A percentile compares a stretch with the other conserved stretches of the same genome.
Conservation (phyloP, 129 eudicot species). For the sunflower (Helianthus annuus) region DNA sequence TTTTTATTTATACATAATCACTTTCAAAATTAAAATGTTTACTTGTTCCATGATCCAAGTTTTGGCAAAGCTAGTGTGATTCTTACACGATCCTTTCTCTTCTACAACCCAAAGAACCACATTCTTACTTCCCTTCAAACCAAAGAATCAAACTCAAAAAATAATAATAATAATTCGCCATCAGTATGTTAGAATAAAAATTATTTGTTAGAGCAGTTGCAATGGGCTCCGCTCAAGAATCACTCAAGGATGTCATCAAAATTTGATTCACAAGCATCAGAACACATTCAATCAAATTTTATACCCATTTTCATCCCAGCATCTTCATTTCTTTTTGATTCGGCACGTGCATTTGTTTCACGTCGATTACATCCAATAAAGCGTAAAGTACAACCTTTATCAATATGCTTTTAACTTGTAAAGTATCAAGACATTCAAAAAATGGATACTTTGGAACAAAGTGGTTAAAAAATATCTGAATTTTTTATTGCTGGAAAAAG, state of each 20-base stretch:
- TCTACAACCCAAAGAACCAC: conserved; percentile 3
- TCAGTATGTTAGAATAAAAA: not conserved
- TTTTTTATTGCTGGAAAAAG: conserved; percentile 68
- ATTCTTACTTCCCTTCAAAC: conserved; percentile 33
- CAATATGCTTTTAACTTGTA: not conserved
- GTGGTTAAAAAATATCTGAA: conserved; percentile 6
- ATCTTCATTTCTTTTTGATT: not conserved
- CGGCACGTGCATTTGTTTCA: conserved; percentile 9
- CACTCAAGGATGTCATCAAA: not conserved
- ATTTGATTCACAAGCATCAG: conserved; percentile 23
- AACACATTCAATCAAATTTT: conserved; percentile 23
- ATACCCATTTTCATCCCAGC: conserved; percentile 18
- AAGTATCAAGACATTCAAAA: not conserved
- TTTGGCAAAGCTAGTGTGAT: no score
- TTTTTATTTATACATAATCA: not conserved
- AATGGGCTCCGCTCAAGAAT: no score
- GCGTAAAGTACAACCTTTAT: not conserved
- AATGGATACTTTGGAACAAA: conserved; percentile 13
- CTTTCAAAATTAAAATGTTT: not conserved
- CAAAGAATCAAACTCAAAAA: conserved; percentile 27
- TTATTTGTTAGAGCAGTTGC: not conserved
- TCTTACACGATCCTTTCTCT: not conserved
- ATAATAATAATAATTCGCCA: not conserved
- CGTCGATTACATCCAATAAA: conserved; percentile 13
- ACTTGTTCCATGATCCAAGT: not conserved